phyloP scores from a whole-genome alignment of 1,139 yeast species.

The Diutina catenulata region DNA sequence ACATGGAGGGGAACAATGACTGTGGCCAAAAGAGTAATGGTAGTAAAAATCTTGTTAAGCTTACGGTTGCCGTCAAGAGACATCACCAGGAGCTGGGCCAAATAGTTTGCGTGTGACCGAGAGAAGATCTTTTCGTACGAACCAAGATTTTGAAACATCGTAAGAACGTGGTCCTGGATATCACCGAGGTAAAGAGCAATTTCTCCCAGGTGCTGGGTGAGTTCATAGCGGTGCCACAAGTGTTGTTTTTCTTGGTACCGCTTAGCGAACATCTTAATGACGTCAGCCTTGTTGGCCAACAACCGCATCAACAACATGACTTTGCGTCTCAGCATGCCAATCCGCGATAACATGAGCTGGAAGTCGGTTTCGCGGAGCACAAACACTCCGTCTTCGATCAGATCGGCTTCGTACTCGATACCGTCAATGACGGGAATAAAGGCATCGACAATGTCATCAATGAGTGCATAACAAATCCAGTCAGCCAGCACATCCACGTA shows the following conservation, averaged over 20 bases:
- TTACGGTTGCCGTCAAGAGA: constrained; percentile 75
- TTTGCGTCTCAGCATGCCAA: constrained; percentile 81
- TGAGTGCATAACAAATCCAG: constrained; percentile 88
- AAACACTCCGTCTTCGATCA: constrained; percentile 66
- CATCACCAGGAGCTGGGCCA: constrained; percentile 91
- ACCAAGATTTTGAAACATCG: constrained; percentile 84
- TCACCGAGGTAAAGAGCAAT: constrained; percentile 87
- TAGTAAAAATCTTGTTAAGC: constrained; percentile 77
- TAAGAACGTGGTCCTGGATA: constrained; percentile 94
- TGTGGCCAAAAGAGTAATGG: constrained; percentile 85
- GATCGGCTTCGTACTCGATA: constrained; percentile 84
- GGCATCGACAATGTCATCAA: constrained; percentile 89
- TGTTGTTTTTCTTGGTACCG: constrained; percentile 19
- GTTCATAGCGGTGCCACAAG: not conserved
- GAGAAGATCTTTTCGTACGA: constrained; percentile 91
- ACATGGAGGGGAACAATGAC: constrained; percentile 81
- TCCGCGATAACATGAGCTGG: constrained; percentile 60
- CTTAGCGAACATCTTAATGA: constrained; percentile 92
- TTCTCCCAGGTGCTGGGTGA: constrained; percentile 61
- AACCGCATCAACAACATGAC: constrained; percentile 90
- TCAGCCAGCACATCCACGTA: constrained; percentile 82
- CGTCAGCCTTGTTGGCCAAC: constrained; percentile 92
- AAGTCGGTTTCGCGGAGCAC: constrained; percentile 13
- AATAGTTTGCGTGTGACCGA: constrained; percentile 81
- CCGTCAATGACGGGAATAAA: constrained; percentile 85